Base-by-base conservation (phyloP, 108 stramenopile species). In the Seminavis robusta region DNA sequence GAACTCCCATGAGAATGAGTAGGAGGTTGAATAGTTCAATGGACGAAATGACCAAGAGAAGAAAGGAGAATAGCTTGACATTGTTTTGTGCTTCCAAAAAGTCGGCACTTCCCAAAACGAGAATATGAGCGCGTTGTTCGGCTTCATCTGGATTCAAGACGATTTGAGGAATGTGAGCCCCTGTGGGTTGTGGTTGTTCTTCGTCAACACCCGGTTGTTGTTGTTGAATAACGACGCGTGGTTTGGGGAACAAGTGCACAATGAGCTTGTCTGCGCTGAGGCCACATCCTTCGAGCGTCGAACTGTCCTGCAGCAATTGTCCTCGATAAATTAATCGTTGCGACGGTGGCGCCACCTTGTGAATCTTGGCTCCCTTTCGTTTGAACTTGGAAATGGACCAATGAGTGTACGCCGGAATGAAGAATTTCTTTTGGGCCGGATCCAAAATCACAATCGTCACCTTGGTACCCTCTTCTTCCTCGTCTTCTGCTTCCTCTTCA, bases 171-270 rank as follows among this genome's bases (percentile, higher is more conserved):
- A 92, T 62, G 53, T 85, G 90, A 11, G 86, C 90, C 8, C 84
- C 90, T 4, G n/a, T n/a, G 8, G 37, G 54, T 10, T 26, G 39
- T 23, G 3, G 17, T 16, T 23, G 16, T 4, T 21, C 32, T 16
- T 27, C 47, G 10, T 25, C 27, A 17, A 20, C 31, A 15, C 29
- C 42, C 15, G 25, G 21, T 32, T 4, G 36, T 52, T 71, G 26
- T 0, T 29, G n/a, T 7, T 36, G 33, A 17, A 92, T 65, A 10
- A 86, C 77, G 21, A 92, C 84, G 30, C 81, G 74, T 8, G 90
- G 90, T 46, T 88, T 92, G 1, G 90, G 90, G 63, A 92, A 88
- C 3, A 92, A 47, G 47, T 92, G 90, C 23, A 92, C 44, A 48
- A 92, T 92, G 10, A 63, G 63, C 17, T 72, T 71, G 43, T 70